These are phyloP conservation scores for Cladorrhinum sp. DNA, from an alignment of 2,329 filamentous ascomycete species.

Conservation along the genomic window DNA sequence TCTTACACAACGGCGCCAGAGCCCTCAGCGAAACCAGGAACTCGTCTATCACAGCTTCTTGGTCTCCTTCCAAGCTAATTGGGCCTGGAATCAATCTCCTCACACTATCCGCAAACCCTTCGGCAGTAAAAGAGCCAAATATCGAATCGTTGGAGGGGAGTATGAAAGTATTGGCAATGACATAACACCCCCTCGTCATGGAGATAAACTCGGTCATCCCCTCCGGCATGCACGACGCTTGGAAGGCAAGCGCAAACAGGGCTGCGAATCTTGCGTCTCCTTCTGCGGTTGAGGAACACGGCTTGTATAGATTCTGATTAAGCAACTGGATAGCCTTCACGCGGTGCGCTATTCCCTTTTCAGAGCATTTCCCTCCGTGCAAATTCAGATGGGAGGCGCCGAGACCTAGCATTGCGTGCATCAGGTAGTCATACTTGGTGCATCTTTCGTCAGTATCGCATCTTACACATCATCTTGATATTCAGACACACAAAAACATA, in stretches of 20 bases:
- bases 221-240: conserved; percentile 39
- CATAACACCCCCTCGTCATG: conserved; percentile 39
- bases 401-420: conserved; percentile 42
- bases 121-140: conserved; percentile 22
- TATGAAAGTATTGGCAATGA: conserved; percentile 16
- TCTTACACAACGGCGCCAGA: conserved; percentile 33
- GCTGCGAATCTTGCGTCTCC: conserved; percentile 39
- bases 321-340: conserved; percentile 37
- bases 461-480: neutral
- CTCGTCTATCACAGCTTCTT: conserved; percentile 28
- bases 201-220: conserved; percentile 40
- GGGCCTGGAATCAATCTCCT: conserved; percentile 19
- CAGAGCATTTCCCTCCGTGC: conserved; percentile 25
- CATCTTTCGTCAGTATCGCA: neutral
- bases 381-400: conserved; percentile 39
- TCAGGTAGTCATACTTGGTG: conserved; percentile 39
- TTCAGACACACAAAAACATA: conserved; percentile 20
- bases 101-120: conserved; percentile 31
- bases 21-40: conserved; percentile 31
- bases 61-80: conserved; percentile 6
- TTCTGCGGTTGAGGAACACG: conserved; percentile 29
- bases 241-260: conserved; percentile 38
- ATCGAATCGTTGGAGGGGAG: conserved; percentile 16
- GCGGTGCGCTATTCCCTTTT: conserved; percentile 36
- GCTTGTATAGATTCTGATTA: conserved; percentile 34